Percentiles rank a stretch among this genome's conserved stretches.
Evolutionary conservation across 1,139 yeast genomes (phyloP).

Genomic region (Schwanniomyces etchellsii): DNA sequence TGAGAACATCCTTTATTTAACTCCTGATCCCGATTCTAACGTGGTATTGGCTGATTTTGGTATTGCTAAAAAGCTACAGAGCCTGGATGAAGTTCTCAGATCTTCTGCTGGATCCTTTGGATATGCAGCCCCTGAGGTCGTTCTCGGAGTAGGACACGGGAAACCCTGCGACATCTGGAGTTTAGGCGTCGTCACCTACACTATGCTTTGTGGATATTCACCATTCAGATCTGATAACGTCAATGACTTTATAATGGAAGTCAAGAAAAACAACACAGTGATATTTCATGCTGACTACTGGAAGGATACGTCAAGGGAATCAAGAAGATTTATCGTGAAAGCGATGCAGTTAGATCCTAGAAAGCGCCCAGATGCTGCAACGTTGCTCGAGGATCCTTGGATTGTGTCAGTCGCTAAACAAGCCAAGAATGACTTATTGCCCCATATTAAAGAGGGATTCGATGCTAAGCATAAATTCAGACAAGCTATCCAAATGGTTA

Average conservation of each 20-base stretch:
- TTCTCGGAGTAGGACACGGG: slow-evolving; percentile 74
- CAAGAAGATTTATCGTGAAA: slow-evolving; percentile 64
- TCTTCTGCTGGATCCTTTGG: slow-evolving; percentile 89
- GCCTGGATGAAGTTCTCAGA: slow-evolving; percentile 59
- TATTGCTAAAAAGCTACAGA: slow-evolving; percentile 68
- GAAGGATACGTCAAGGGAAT: slow-evolving; percentile 70
- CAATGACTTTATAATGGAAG: slow-evolving; percentile 75
- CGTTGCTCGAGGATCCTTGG: slow-evolving; percentile 69
- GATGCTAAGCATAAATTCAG: slow-evolving; percentile 81
- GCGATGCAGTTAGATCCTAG: slow-evolving; percentile 64
- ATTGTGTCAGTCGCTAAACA: slow-evolving; percentile 43
- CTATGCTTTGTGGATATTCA: slow-evolving; percentile 85
- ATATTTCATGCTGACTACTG: slow-evolving; percentile 86
- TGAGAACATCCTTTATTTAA: slow-evolving; percentile 71
- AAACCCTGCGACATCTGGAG: slow-evolving; percentile 94
- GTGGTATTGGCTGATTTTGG: slow-evolving; percentile 91
- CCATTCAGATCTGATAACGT: slow-evolving; percentile 87
- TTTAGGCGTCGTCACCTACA: slow-evolving; percentile 84
- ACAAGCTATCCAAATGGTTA: slow-evolving; percentile 80
- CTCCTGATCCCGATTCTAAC: slow-evolving; percentile 48
- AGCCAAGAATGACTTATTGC: slow-evolving; percentile 59
- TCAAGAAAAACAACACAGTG: slow-evolving; percentile 60
- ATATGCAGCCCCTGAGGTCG: slow-evolving; percentile 91
- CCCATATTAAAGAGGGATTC: slow-evolving; percentile 61
- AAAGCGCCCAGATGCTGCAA: slow-evolving; percentile 60